Conservation (phyloP, 2,329 filamentous ascomycete genomes). For the Periconia sp. region DNA sequence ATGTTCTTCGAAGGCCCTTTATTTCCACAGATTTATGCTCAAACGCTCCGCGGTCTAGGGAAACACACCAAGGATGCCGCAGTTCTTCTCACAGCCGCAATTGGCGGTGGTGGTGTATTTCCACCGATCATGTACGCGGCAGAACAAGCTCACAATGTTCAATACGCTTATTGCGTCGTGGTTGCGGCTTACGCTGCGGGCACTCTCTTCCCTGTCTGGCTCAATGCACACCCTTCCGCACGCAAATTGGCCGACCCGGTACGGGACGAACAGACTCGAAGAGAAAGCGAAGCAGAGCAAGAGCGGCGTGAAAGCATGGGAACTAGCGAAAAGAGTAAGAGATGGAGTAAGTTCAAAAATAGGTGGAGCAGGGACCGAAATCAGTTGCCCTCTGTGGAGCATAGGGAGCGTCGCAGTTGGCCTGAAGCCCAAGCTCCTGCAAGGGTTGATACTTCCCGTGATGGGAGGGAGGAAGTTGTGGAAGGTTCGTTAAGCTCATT, state of each 20-base stretch:
- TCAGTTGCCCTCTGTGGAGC: slow-evolving; percentile 34
- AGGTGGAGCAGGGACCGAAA: slow-evolving; percentile 27
- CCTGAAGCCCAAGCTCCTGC: slow-evolving; percentile 29
- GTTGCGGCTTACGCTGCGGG: slow-evolving; percentile 60
- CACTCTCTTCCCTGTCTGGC: slow-evolving; percentile 60
- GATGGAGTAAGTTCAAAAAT: slow-evolving; percentile 31
- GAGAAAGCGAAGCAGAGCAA: slow-evolving; percentile 30
- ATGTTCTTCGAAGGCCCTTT: slow-evolving; percentile 67
- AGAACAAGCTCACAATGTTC: slow-evolving; percentile 44
- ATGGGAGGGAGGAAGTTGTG: no score
- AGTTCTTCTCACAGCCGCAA: slow-evolving; percentile 59
- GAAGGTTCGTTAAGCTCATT: no score
- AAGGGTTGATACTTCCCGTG: no score
- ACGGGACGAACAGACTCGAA: slow-evolving; percentile 36
- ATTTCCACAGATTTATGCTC: slow-evolving; percentile 65
- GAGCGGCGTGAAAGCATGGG: slow-evolving; percentile 25
- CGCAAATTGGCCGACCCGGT: slow-evolving; percentile 59
- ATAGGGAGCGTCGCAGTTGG: slow-evolving; percentile 39
- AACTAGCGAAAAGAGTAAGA: slow-evolving; percentile 18
- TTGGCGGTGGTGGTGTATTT: slow-evolving; percentile 62
- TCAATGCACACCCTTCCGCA: slow-evolving; percentile 56
- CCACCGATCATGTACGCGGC: slow-evolving; percentile 61
- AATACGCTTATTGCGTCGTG: slow-evolving; percentile 60
- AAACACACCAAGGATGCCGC: slow-evolving; percentile 63
- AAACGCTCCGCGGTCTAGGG: slow-evolving; percentile 63